Evolutionary conservation across 2,329 filamentous ascomycete genomes (phyloP), one percentile per base, ranked within the genome.

Genomic region (Ceratocystis smalleyi): DNA sequence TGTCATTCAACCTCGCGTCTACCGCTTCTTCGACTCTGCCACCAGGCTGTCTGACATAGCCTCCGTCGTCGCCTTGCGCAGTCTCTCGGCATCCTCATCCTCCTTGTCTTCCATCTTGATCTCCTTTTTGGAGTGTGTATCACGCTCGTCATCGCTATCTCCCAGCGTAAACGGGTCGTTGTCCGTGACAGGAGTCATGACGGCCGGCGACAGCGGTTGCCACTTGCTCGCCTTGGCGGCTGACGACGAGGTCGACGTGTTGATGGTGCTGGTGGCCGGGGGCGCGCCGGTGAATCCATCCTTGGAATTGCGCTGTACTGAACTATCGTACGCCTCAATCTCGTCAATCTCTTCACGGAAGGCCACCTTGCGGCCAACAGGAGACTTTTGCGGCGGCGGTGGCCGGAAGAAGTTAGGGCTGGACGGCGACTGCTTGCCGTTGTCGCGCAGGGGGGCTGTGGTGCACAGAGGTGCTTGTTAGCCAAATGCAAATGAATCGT

Each of bases 121-220:
- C 63, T 76, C 74, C 69, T 45, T 68, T 60, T 43, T 75, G 62
- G 59, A 65, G 64, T 59, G 57, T 61, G 62, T 76, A 76, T 81
- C 80, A 75, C 91, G 94, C 74, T 99, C 94, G 69, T 96, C 91
- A 69, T 97, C 92, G 71, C 90, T 95, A 70, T 97, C 92, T 4
- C 94, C 94, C 15, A 99, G 81, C 71, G 91, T 96, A 76, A 99
- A 99, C 0, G 94, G 94, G 71, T 99, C 94, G 70, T 96, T 92
- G 69, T 97, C 91, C 19, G 62, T 67, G 61, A 70, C 69, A 22
- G 69, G 68, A 47, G 65, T 69, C 35, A 64, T 61, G 45, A 91
- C 89, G 15, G 96, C 84, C 0, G 86, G 81, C 12, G 91, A 90
- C 69, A 99, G 77, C 8, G 94, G 92, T 74, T 99, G 92, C 94